phyloP scores from a whole-genome alignment of 768 basidiomycete genomes.

The Paxillus rubicundulus region DNA sequence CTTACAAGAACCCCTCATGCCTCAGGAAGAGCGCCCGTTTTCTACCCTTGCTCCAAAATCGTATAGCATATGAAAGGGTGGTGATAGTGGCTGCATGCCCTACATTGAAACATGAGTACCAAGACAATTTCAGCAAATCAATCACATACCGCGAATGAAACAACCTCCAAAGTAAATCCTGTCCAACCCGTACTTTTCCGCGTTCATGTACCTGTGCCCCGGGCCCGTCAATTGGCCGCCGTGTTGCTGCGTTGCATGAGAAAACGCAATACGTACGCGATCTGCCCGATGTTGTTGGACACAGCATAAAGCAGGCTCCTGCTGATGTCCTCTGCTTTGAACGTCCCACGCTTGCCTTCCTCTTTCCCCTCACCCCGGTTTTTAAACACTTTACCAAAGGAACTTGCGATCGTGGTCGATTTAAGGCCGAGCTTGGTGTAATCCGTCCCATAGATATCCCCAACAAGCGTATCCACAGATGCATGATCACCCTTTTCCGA shows the following conservation, averaged over 20 bases:
- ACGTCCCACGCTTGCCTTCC: constrained; percentile 58
- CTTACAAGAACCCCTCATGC: constrained; percentile 96
- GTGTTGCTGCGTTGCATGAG: not conserved
- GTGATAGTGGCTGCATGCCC: constrained; percentile 97
- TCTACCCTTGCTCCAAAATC: constrained; percentile 98
- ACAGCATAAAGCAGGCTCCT: constrained; percentile 92
- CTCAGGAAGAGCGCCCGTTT: constrained; percentile 95
- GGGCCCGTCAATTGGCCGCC: constrained; percentile 14
- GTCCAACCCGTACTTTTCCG: constrained; percentile 95
- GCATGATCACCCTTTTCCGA: constrained; percentile 95
- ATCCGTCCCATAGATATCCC: constrained; percentile 99
- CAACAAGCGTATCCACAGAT: constrained; percentile 96
- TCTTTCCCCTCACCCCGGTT: constrained; percentile 54
- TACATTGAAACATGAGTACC: constrained; percentile 32
- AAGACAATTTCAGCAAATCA: not conserved
- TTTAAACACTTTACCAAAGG: constrained; percentile 98
- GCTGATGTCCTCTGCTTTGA: constrained; percentile 91
- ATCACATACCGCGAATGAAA: constrained; percentile 85
- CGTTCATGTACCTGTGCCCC: constrained; percentile 81
- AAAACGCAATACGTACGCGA: constrained; percentile 72
- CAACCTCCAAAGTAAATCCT: constrained; percentile 99
- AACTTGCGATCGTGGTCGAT: constrained; percentile 96
- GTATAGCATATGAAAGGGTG: constrained; percentile 96
- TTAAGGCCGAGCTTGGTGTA: constrained; percentile 94
- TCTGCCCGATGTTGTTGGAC: constrained; percentile 99